Conservation (phyloP, 352 stramenopile species). For the Phytophthora pinifolia region DNA sequence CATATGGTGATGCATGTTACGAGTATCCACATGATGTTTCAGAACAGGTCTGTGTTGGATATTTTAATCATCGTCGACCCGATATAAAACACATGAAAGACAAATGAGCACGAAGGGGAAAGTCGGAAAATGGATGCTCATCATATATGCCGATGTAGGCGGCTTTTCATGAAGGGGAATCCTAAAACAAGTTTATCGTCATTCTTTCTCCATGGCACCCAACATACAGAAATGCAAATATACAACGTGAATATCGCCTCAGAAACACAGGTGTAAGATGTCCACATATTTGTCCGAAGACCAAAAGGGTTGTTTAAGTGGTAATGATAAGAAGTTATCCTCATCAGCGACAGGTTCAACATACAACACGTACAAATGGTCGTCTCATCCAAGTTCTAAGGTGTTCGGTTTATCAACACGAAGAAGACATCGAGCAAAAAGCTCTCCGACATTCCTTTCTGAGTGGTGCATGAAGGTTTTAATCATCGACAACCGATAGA, state of each 20-base stretch:
- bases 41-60: constrained; percentile 90
- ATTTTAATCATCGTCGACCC: constrained; percentile 78
- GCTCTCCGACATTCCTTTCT: constrained; percentile 39
- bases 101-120: constrained; percentile 17
- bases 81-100: constrained; percentile 4
- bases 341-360: constrained; percentile 45
- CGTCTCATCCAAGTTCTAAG: constrained; percentile 72
- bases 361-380: constrained; percentile 16
- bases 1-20: constrained; percentile 92
- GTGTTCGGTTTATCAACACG: constrained; percentile 73
- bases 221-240: constrained; percentile 23
- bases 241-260: constrained; percentile 48
- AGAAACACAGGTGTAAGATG: constrained; percentile 90
- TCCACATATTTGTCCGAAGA: constrained; percentile 83
- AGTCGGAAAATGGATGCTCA: constrained; percentile 71
- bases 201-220: constrained; percentile 35
- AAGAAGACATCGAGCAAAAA: constrained; percentile 28
- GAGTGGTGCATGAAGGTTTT: constrained; percentile 89
- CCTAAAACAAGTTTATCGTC: constrained; percentile 78
- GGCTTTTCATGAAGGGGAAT: constrained; percentile 86
- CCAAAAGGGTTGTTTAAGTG: constrained; percentile 83
- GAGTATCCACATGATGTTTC: constrained; percentile 78
- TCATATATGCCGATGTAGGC: constrained; percentile 63
- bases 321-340: constrained; percentile 63
- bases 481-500: constrained; percentile 71